These are phyloP conservation scores for Penicillium expansum DNA, from an alignment of 2,329 filamentous ascomycete genomes.

Conservation along the genomic window DNA sequence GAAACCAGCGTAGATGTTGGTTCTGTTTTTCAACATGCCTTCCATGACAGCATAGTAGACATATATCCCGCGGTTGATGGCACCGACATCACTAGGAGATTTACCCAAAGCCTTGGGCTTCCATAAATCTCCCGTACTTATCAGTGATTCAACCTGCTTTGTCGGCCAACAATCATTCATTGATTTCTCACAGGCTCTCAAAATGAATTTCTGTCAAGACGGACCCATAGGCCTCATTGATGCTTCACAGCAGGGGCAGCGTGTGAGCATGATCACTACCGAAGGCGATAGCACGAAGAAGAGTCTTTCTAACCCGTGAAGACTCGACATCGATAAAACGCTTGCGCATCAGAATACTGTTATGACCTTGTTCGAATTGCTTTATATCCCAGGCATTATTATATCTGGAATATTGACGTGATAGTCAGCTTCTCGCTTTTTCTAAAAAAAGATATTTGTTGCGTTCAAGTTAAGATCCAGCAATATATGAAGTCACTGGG, in stretches of 20 bases:
- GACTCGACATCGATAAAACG: no score
- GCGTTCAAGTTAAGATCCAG: slow-evolving; percentile 1
- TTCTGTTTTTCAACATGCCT: no score
- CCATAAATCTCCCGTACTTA: no score
- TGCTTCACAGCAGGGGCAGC: slow-evolving; percentile 53
- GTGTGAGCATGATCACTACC: slow-evolving; percentile 49
- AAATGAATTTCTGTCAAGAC: slow-evolving; percentile 65
- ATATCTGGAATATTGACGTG: slow-evolving; percentile 53
- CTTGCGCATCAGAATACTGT: no score
- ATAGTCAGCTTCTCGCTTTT: neutral
- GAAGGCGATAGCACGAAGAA: slow-evolving; percentile 77
- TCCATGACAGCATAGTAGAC: no score
- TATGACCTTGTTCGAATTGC: slow-evolving; percentile 83
- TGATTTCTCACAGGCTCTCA: slow-evolving; percentile 52
- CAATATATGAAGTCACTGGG: slow-evolving; percentile 74
- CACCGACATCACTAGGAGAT: slow-evolving; percentile 69
- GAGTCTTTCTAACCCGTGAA: slow-evolving; percentile 70
- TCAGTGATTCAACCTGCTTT: neutral
- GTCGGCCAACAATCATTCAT: neutral
- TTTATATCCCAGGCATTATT: slow-evolving; percentile 78
- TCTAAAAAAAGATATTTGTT: no score
- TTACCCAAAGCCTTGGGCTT: slow-evolving; percentile 86
- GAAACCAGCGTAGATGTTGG: no score
- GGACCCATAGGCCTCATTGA: slow-evolving; percentile 63
- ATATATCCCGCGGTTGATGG: slow-evolving; percentile 75